Evolutionary conservation across 2,329 filamentous ascomycete genomes (phyloP), one percentile per base, ranked within the genome.

Genomic region (Phyllosticta citribraziliensis): DNA sequence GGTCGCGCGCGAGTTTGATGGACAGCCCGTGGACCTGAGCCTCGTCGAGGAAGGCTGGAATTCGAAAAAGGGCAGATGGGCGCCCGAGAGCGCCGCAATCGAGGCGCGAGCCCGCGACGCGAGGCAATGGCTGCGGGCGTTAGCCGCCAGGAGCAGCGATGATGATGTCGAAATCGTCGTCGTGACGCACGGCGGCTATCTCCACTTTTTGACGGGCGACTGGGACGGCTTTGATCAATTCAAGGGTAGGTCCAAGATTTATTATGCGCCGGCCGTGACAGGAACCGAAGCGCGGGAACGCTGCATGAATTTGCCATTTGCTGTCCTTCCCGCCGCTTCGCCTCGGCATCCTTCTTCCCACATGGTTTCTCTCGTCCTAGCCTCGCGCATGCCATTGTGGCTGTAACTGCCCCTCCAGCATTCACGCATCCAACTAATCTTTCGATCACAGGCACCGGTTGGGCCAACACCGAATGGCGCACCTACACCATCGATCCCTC

Each of bases 171-270:
- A 93, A 66, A 82, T 96, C 27, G 84, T 87, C 0, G 80, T 91
- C 1, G 89, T 95, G 8, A 88, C 89, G 2, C 91, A 96, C 68
- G 91, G 91, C 1, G 89, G 88, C 0, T 88, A 92, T 67, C 71
- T 96, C 67, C 91, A 96, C 72, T 95, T 90, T 68, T 76, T 96
- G 64, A 94, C 89, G 0, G 84, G 91, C 66, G 91, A 96, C 68
- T 95, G 86, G 84, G 79, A 84, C 59, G 88, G 85, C 52, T 80
- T 67, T 67, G 78, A 76, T 55, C 70, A 73, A 52, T 78, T 76
- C 65, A 70, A 75, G 63, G 79, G 78, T 78, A 70, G 9, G 56
- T 25, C 14, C 8, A 10, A 19, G 22, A 22, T 22, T 47, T 19
- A 5, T 47, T 17, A 17, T 17, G 14, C 40, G 40, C 40, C 40